Percentiles rank a stretch among this genome's conserved stretches.
Evolutionary conservation across 2,329 filamentous ascomycete genomes (phyloP).

Genomic region (Calonectria montana): DNA sequence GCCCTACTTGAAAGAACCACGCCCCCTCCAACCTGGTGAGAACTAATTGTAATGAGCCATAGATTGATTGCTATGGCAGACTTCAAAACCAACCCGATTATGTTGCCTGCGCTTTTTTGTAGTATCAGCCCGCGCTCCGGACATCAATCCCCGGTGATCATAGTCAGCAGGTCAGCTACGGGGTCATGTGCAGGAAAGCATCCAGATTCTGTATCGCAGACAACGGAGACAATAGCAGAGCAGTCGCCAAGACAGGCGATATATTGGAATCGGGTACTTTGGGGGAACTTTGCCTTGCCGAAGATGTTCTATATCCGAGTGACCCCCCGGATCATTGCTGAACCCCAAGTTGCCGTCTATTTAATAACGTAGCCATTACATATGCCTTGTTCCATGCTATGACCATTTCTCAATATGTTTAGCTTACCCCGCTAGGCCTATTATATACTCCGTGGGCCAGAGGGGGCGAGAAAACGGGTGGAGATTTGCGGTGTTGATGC

Average conservation of each 20-base stretch:
- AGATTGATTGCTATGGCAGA: not conserved
- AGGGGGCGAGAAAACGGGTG: not conserved
- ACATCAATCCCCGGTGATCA: not conserved
- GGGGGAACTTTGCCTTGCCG: constrained; percentile 11
- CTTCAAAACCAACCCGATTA: not conserved
- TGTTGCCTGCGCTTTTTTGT: not conserved
- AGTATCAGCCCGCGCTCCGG: not conserved
- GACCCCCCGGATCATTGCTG: constrained; percentile 23
- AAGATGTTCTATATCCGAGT: constrained; percentile 36
- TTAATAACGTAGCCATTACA: constrained; percentile 39
- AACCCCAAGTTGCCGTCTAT: constrained; percentile 36
- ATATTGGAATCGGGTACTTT: not conserved
- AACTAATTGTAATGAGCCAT: not conserved
- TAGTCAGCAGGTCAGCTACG: not conserved
- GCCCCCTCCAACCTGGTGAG: not conserved
- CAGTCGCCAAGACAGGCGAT: not conserved
- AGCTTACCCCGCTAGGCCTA: not conserved
- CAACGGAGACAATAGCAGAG: not conserved
- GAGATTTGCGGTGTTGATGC: not conserved
- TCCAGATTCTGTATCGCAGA: not conserved
- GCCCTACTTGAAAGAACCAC: not conserved
- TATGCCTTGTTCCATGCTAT: constrained; percentile 32
- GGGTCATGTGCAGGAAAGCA: not conserved
- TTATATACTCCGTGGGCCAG: constrained; percentile 17
- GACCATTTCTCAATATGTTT: constrained; percentile 22